Evolutionary conservation across 108 stramenopile species (phyloP).

Genomic region (Bacterosira constricta): DNA sequence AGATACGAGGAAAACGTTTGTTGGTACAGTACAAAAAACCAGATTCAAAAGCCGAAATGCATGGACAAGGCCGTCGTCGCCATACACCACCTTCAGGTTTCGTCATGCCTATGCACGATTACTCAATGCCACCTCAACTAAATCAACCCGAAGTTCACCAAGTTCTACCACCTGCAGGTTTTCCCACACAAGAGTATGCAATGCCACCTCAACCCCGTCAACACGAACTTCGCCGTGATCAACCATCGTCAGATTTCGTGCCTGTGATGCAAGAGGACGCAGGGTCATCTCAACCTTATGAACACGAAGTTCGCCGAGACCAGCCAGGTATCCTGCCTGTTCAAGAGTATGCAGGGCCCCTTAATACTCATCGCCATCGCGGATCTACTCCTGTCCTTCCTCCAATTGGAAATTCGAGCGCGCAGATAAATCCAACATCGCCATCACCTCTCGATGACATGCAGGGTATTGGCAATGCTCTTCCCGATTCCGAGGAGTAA

Average conservation of each 20-base stretch:
- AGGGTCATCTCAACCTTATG: background rate
- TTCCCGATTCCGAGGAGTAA: slow-evolving; percentile 12
- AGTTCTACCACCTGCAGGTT: too few species aligned
- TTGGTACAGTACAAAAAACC: slow-evolving; percentile 86
- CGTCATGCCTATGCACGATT: background rate
- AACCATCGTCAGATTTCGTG: too few species aligned
- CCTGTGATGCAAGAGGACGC: background rate
- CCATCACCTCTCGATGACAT: slow-evolving; percentile 14
- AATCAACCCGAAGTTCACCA: background rate
- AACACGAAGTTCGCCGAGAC: background rate
- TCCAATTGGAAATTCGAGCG: background rate
- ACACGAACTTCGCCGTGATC: background rate
- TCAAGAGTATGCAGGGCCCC: background rate
- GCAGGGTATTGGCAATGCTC: slow-evolving; percentile 5
- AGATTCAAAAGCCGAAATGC: slow-evolving; percentile 21
- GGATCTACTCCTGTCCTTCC: background rate
- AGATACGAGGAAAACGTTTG: slow-evolving; percentile 89
- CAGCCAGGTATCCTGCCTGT: slow-evolving; percentile 3
- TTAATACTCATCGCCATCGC: background rate
- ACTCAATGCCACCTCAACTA: background rate
- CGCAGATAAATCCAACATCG: background rate
- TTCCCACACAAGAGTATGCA: slow-evolving; percentile 4
- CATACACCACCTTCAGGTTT: slow-evolving; percentile 8
- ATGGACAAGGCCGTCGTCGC: slow-evolving; percentile 1
- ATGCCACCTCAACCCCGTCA: background rate